These are phyloP conservation scores for Cudoniella acicularis DNA, from an alignment of 495 filamentous ascomycete genomes.

Conservation along the genomic window DNA sequence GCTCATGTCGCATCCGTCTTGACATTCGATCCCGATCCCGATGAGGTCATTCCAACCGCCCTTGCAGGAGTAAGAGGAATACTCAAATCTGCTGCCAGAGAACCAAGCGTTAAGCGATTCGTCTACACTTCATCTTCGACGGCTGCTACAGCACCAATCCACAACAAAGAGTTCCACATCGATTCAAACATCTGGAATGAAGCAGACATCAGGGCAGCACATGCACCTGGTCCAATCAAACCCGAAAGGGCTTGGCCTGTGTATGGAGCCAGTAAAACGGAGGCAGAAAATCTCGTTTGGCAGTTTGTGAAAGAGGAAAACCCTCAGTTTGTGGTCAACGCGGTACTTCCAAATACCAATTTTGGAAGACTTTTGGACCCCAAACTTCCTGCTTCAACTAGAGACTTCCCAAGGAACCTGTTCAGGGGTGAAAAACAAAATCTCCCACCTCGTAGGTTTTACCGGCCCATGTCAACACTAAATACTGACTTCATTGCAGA, in stretches of 20 bases:
- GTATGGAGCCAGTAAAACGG: slow-evolving; percentile 49
- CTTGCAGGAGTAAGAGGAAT: slow-evolving; percentile 36
- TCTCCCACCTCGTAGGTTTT: slow-evolving; percentile 27
- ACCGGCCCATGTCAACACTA: not conserved
- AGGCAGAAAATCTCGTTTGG: slow-evolving; percentile 47
- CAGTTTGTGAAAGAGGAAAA: slow-evolving; percentile 46
- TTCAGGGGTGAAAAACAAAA: slow-evolving; percentile 25
- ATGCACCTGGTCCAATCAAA: slow-evolving; percentile 36
- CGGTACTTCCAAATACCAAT: slow-evolving; percentile 41
- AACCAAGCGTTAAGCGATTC: slow-evolving; percentile 43
- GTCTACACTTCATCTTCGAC: slow-evolving; percentile 51
- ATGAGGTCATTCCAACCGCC: slow-evolving; percentile 39
- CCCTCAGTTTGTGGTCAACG: slow-evolving; percentile 43
- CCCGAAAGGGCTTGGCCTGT: slow-evolving; percentile 26
- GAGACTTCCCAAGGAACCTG: slow-evolving; percentile 24
- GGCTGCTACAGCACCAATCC: slow-evolving; percentile 32
- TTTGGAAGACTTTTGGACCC: slow-evolving; percentile 34
- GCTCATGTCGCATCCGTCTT: slow-evolving; percentile 45
- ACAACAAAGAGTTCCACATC: slow-evolving; percentile 27
- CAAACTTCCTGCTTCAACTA: slow-evolving; percentile 26
- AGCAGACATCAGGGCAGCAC: slow-evolving; percentile 37
- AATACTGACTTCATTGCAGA: slow-evolving; percentile 26
- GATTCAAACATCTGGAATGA: slow-evolving; percentile 47
- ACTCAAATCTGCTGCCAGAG: slow-evolving; percentile 40
- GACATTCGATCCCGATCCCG: slow-evolving; percentile 34